These are phyloP conservation scores for Phylloporus gajari DNA, from an alignment of 1,284 basidiomycete species.

Conservation along the genomic window DNA sequence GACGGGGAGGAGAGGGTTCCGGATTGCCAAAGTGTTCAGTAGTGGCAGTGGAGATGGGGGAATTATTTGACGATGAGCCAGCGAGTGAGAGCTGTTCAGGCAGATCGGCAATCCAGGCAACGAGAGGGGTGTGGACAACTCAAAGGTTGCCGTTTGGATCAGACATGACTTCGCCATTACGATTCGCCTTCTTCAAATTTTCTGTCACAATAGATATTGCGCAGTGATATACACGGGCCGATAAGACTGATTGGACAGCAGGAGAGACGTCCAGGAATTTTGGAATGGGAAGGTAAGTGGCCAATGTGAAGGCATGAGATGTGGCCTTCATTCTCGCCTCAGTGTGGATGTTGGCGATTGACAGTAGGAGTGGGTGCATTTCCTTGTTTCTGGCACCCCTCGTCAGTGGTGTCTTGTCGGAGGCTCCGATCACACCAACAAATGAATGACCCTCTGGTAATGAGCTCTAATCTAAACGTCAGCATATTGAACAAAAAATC, in stretches of 20 bases:
- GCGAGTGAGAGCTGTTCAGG: slow-evolving; percentile 17
- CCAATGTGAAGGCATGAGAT: slow-evolving; percentile 17
- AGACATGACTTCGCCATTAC: slow-evolving; percentile 2
- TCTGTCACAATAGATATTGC: slow-evolving; percentile 9
- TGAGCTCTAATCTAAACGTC: background rate
- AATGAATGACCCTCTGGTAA: background rate
- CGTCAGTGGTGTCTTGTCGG: slow-evolving; percentile 20
- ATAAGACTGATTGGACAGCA: slow-evolving; percentile 16
- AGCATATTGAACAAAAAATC: background rate
- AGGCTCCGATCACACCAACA: slow-evolving; percentile 19
- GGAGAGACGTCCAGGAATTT: slow-evolving; percentile 19
- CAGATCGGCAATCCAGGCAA: slow-evolving; percentile 17
- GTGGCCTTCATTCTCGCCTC: slow-evolving; percentile 19
- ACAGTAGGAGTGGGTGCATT: slow-evolving; percentile 27
- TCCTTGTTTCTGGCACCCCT: slow-evolving; percentile 8
- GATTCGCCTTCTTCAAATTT: slow-evolving; percentile 13
- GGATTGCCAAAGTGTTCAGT: slow-evolving; percentile 14
- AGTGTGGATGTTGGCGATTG: slow-evolving; percentile 21
- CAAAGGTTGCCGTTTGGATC: slow-evolving; percentile 10
- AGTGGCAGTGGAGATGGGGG: slow-evolving; percentile 13
- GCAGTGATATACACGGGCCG: slow-evolving; percentile 12
- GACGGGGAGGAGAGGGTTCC: background rate
- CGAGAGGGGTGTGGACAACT: slow-evolving; percentile 17
- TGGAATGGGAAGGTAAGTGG: slow-evolving; percentile 17
- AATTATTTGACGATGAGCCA: background rate